Base-by-base conservation (phyloP, 345 rosid species). In the Raphanus sativus region DNA sequence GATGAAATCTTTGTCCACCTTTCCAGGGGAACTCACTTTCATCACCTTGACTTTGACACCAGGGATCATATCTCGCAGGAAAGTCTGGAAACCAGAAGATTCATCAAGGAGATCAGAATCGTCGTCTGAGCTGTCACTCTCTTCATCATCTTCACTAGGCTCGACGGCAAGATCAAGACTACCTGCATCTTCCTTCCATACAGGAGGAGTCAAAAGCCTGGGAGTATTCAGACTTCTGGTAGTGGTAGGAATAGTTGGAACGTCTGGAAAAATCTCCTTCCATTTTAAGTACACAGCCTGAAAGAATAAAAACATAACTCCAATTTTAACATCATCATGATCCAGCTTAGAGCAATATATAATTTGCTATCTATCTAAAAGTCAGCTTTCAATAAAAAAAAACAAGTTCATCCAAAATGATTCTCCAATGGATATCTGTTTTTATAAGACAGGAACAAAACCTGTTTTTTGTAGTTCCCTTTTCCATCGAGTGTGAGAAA, bases 391-490 rank as follows among this genome's bases (percentile, higher is more conserved):
- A 29, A 29, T 29, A 21, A 21, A 21, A 21, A 21, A 21, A 21
- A 21, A 21, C 21, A 30, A 30, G 33, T 30, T 30, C 33, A 21
- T 21, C 21, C 21, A 21, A 21, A 21, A 21, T 21, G 21, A 21
- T 21, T 21, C 21, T 21, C 21, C 21, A 21, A 21, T 21, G 21
- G 21, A 21, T 21, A 21, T 21, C 21, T 21, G 21, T 21, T 21
- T 21, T 21, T 21, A 21, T 21, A 21, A 69, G 65, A 65, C 11
- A n/a, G 0, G 69, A 79, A 77, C 45, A 80, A 80, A 74, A 92
- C 98, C 97, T 94, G 93, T 73, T 87, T 91, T 71, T 75, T 86
- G 83, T 87, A 92, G 87, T 89, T 83, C 7, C 97, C 97, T 74
- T 83, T 94, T 82, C 84, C 85, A 71, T 87, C 84, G 36, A 71